Base-by-base conservation (phyloP, 106 monocot genomes). In the Iris macrosiphon region DNA sequence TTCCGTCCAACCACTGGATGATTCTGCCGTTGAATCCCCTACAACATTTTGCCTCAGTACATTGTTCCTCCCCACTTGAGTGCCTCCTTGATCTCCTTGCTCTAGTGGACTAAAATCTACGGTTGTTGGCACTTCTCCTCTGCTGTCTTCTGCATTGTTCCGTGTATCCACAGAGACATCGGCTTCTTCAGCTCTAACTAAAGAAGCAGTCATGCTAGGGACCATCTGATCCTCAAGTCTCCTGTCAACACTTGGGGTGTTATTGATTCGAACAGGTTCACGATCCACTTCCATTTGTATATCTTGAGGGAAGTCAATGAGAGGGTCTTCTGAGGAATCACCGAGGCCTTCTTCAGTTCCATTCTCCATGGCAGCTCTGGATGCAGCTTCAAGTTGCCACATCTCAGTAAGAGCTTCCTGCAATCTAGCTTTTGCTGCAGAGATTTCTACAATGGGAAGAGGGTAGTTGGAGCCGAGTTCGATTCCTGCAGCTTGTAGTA, bases 381-480 rank as follows among this genome's bases (percentile, higher is more conserved):
- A 76, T 13, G 76, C 60, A 16, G 95, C 75, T 67, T 95, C 95
- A 5, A 82, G 59, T 24, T 89, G 85, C 89, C 89, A 95, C 95
- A 95, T 89, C 26, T 74, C 76, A 10, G 69, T 54, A 2, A 95
- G 71, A 40, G 95, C 89, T 42, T 84, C 82, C 12, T 85, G 82
- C 13, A 95, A 47, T 25, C 77, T 79, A 4, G 63, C 50, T 64
- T 85, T 89, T 26, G 95, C 95, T 12, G 67, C 74, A 30, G 73
- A 72, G 50, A 95, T 66, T 61, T 85, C 77, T 2, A 95, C 68
- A 3, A 95, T 89, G 11, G 95, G 89, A 20, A 85, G 72, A 42
- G 95, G 95, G 41, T 95, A 95, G 59, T 95, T 95, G 51, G 85
- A 95, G 8, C 95, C 95, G 12, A 95, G 71, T 66, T 95, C 95